Conservation (phyloP, 192 early-diverging fungal genomes). For the Phycomyces blakesleeanus region DNA sequence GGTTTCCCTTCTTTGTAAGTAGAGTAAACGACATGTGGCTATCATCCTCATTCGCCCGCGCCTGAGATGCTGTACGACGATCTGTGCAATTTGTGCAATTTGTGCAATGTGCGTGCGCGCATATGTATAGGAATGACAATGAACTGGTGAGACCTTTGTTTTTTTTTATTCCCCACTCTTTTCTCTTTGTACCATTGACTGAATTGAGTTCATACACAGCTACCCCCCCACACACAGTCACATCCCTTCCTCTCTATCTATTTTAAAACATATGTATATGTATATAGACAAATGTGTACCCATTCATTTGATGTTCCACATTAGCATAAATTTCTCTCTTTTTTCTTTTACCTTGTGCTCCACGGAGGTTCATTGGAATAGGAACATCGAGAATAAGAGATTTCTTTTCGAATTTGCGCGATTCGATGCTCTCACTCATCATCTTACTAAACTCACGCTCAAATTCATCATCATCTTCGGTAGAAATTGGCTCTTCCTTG, state of each 20-base stretch:
- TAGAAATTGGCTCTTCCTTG: slow-evolving; percentile 53
- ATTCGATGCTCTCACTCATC: slow-evolving; percentile 87
- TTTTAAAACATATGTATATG: no score
- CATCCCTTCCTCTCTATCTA: no score
- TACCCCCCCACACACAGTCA: no score
- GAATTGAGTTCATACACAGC: no score
- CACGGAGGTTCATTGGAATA: slow-evolving; percentile 73
- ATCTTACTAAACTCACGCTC: slow-evolving; percentile 87
- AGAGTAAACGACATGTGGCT: slow-evolving; percentile 73
- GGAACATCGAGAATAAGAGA: slow-evolving; percentile 79
- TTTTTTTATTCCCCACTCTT: no score
- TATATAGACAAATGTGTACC: no score
- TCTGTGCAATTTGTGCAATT: no score
- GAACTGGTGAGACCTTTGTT: background rate
- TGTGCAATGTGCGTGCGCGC: no score
- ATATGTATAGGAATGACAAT: no score
- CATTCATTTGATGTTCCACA: no score
- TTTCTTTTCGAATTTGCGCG: slow-evolving; percentile 77
- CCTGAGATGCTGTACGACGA: slow-evolving; percentile 18
- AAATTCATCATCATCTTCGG: slow-evolving; percentile 83
- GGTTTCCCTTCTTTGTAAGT: slow-evolving; percentile 82
- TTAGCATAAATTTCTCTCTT: no score
- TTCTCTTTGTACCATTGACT: background rate
- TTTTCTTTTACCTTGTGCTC: slow-evolving; percentile 38
- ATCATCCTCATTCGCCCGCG: slow-evolving; percentile 22